Evolutionary conservation across 768 basidiomycete species (phyloP), one percentile per base, ranked within the genome.

Genomic region (Amanita jacksonii): DNA sequence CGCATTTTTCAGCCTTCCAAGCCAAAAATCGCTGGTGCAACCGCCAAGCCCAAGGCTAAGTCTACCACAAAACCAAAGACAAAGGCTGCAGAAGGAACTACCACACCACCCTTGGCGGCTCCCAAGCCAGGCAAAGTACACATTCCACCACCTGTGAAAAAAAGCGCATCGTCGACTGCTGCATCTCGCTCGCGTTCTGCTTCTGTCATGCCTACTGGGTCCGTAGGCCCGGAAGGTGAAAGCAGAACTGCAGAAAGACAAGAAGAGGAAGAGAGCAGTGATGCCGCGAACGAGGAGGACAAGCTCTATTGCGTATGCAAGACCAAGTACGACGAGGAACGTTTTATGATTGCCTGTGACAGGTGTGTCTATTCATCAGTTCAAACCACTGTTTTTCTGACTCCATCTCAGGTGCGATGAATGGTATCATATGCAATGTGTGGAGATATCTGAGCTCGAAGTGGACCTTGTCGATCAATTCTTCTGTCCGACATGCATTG

Each of bases 331-430:
- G 85, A 94, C 51, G 85, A 90, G 58, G 86, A 89, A 56, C 70
- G 76, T 41, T 73, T 83, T 49, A 94, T 94, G 91, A 91, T 94
- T 59, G 91, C 87, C 20, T 94, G 91, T 57, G 91, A 94, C 66
- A 74, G 79, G 88, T 89, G 52, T 43, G 84, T 60, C 32, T 20
- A 45, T 8, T 39, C 20, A 28, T 22, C 33, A 13, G 20, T n/a
- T n/a, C n/a, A n/a, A n/a, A n/a, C n/a, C n/a, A n/a, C 32, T 32
- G 27, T 18, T 46, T 12, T 32, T 20, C 19, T 41, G 28, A 41
- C 15, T 16, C 23, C 23, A 37, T 16, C 47, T 13, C 45, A 91
- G 90, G 22, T 94, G 91, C 60, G 91, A 93, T 54, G 86, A 92
- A 49, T 96, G 91, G 91, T 94, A 89, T 59, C 91, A 96, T 57